A percentile compares a stretch with the other conserved stretches of the same genome.
Evolutionary conservation across 345 rosid species (phyloP).

Genomic region (Bretschneidera sinensis): DNA sequence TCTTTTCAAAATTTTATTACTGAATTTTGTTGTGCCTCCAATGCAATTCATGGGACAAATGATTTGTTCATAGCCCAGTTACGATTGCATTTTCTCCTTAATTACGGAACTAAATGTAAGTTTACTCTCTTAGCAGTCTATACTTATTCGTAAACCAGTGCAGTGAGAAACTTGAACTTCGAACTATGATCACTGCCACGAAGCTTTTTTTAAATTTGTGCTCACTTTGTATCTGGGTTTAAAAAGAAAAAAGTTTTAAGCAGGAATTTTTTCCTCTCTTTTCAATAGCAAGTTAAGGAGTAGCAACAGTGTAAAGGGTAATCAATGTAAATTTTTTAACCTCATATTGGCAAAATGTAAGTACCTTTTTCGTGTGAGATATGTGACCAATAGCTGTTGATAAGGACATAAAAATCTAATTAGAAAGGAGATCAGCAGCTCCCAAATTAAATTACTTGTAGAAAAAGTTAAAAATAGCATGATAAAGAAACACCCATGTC

Average conservation of each 20-base stretch:
- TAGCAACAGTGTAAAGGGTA: conserved; percentile 6
- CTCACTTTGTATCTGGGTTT: no score
- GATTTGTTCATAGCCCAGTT: no score
- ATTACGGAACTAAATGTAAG: no score
- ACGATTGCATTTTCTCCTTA: no score
- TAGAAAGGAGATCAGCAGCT: conserved; percentile 9
- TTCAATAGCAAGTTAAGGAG: background rate
- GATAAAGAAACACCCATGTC: background rate
- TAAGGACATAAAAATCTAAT: conserved; percentile 9
- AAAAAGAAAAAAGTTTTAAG: no score
- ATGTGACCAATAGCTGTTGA: conserved; percentile 61
- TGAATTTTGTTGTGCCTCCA: no score
- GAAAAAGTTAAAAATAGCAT: background rate
- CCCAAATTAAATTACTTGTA: background rate
- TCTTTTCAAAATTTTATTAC: no score
- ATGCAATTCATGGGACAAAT: no score
- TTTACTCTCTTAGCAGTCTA: no score
- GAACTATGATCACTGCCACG: background rate
- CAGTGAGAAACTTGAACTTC: background rate
- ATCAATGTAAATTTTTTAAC: background rate
- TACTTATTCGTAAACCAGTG: no score
- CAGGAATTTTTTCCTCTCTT: background rate
- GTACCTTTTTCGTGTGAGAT: conserved; percentile 75
- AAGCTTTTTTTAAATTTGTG: background rate
- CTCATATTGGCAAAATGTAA: background rate